Evolutionary conservation across 2,329 filamentous ascomycete genomes (phyloP).

Genomic region (Xylariaceae sp.): DNA sequence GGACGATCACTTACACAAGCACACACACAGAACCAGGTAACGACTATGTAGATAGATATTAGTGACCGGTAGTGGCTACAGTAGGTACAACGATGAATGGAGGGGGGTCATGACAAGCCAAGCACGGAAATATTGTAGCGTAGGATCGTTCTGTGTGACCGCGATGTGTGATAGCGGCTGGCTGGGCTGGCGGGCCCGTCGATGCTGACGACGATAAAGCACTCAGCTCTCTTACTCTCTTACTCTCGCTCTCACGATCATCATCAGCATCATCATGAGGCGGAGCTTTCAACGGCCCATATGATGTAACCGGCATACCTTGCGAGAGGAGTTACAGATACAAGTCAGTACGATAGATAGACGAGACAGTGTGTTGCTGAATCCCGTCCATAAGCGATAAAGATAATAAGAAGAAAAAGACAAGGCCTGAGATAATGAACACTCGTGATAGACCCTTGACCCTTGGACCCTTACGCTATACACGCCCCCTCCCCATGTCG

Average conservation of each 20-base stretch:
- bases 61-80: background rate
- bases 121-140: background rate
- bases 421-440: background rate
- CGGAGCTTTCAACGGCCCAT: background rate
- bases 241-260: background rate
- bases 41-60: background rate
- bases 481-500: background rate
- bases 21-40: too few species aligned
- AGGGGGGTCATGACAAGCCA: background rate
- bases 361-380: too few species aligned
- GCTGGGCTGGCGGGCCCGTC: background rate
- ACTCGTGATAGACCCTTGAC: too few species aligned
- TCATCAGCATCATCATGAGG: background rate
- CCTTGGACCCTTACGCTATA: too few species aligned
- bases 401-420: background rate
- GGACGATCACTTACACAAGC: too few species aligned
- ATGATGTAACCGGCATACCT: conserved; percentile 11
- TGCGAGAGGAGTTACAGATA: conserved; percentile 4
- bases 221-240: background rate
- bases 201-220: background rate
- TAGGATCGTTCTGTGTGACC: conserved; percentile 11
- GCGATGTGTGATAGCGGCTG: conserved; percentile 17
- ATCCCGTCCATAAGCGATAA: background rate
- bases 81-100: background rate
- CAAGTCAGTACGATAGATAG: too few species aligned